Evolutionary conservation across 1,284 basidiomycete species (phyloP).

Genomic region (Pseudozyma hubeiensis): DNA sequence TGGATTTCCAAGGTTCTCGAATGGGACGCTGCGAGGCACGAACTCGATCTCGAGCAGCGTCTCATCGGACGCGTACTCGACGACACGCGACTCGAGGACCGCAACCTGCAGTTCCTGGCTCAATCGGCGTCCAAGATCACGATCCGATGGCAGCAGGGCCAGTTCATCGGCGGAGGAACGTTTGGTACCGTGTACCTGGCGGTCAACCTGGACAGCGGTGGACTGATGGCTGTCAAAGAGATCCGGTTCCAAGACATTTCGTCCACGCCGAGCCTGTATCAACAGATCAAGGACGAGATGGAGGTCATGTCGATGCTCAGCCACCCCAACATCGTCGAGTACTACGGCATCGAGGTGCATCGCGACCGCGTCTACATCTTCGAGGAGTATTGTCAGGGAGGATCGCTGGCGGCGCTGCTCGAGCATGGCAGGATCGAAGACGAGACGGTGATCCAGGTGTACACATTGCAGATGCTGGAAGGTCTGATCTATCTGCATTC

Average conservation of each 20-base stretch:
- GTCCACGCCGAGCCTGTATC: slow-evolving; percentile 76
- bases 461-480: slow-evolving; percentile 96
- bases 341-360: slow-evolving; percentile 99
- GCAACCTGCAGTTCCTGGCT: slow-evolving; percentile 63
- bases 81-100: slow-evolving; percentile 66
- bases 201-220: slow-evolving; percentile 94
- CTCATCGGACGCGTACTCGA: slow-evolving; percentile 66
- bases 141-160: slow-evolving; percentile 97
- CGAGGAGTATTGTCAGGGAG: slow-evolving; percentile 98
- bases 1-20: slow-evolving; percentile 58
- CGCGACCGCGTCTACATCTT: slow-evolving; percentile 99
- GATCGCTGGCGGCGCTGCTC: slow-evolving; percentile 87
- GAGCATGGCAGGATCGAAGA: slow-evolving; percentile 97
- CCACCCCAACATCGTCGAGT: slow-evolving; percentile 98
- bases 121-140: slow-evolving; percentile 84
- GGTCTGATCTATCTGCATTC: slow-evolving; percentile 94
- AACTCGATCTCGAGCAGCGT: slow-evolving; percentile 59
- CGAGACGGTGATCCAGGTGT: slow-evolving; percentile 93
- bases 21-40: slow-evolving; percentile 61
- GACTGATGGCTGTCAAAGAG: slow-evolving; percentile 99
- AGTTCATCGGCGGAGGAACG: slow-evolving; percentile 96
- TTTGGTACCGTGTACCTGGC: slow-evolving; percentile 90
- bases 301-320: slow-evolving; percentile 98
- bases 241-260: slow-evolving; percentile 92
- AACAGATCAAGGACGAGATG: slow-evolving; percentile 96